These are phyloP conservation scores for Peribolospora baueri DNA, from an alignment of 768 basidiomycete genomes.

Conservation along the genomic window DNA sequence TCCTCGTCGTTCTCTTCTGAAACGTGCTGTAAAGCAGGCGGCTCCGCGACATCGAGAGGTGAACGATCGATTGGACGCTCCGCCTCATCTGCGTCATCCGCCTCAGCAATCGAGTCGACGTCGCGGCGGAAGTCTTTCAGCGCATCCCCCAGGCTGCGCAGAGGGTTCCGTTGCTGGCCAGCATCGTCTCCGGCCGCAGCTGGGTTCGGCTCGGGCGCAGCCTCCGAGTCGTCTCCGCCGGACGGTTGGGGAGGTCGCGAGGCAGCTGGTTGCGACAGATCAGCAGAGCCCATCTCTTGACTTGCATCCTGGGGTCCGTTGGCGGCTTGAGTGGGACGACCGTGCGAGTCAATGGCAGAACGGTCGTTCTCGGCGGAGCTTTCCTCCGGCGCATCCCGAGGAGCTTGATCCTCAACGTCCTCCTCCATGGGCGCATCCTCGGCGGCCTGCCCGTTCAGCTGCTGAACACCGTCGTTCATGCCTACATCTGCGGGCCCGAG, in stretches of 20 bases:
- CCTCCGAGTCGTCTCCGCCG: slow-evolving; percentile 6
- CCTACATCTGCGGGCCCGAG: too few species aligned
- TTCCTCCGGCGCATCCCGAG: too few species aligned
- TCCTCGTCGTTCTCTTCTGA: slow-evolving; percentile 41
- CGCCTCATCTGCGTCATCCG: slow-evolving; percentile 18
- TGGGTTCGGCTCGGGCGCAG: slow-evolving; percentile 4
- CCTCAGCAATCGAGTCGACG: slow-evolving; percentile 53
- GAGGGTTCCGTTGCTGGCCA: neutral
- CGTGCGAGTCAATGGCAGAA: too few species aligned
- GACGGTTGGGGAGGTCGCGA: neutral
- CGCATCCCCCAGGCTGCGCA: slow-evolving; percentile 58
- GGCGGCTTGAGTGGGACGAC: too few species aligned
- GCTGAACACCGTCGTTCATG: too few species aligned
- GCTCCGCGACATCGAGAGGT: slow-evolving; percentile 5
- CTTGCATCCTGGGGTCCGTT: too few species aligned
- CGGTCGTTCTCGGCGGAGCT: too few species aligned
- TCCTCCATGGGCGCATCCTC: neutral
- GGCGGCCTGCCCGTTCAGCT: neutral
- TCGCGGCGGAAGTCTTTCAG: slow-evolving; percentile 55
- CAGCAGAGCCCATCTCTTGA: too few species aligned
- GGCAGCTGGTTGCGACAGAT: too few species aligned
- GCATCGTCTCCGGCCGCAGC: slow-evolving; percentile 2
- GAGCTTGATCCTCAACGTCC: neutral
- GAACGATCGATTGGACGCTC: slow-evolving; percentile 1
- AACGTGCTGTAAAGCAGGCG: slow-evolving; percentile 43